These are phyloP conservation scores for Phialocephala subalpina DNA, from an alignment of 2,329 filamentous ascomycete genomes.

Conservation along the genomic window DNA sequence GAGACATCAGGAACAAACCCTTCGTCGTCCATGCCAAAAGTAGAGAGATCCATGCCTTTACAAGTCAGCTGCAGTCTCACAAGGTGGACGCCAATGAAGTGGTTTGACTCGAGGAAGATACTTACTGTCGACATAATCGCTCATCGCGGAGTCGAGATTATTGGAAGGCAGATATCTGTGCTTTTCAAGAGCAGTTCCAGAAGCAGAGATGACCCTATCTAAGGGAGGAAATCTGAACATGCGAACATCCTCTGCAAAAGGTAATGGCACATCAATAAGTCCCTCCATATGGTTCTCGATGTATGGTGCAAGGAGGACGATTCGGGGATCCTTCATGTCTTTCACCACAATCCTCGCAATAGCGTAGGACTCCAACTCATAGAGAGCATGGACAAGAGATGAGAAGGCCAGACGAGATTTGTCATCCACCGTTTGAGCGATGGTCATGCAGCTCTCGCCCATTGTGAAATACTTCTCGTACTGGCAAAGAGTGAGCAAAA, in stretches of 20 bases:
- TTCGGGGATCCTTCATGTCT: slow-evolving; percentile 77
- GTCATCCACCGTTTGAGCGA: slow-evolving; percentile 81
- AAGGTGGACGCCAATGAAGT: neutral
- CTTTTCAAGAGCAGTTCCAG: slow-evolving; percentile 79
- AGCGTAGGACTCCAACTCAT: slow-evolving; percentile 85
- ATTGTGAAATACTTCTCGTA: slow-evolving; percentile 88
- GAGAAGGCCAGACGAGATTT: slow-evolving; percentile 86
- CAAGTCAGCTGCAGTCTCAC: slow-evolving; percentile 5
- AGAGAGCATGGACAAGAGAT: slow-evolving; percentile 86
- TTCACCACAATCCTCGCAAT: slow-evolving; percentile 87
- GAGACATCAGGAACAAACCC: slow-evolving; percentile 57
- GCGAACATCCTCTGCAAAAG: slow-evolving; percentile 91
- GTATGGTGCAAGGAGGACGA: slow-evolving; percentile 81
- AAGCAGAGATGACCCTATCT: slow-evolving; percentile 87
- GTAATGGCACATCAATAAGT: slow-evolving; percentile 87
- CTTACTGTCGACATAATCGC: slow-evolving; percentile 81
- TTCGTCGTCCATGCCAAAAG: slow-evolving; percentile 75
- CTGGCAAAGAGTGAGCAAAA: slow-evolving; percentile 49
- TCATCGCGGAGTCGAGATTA: slow-evolving; percentile 82
- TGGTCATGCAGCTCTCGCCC: slow-evolving; percentile 79
- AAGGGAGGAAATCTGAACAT: slow-evolving; percentile 92
- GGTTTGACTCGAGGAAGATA: neutral
- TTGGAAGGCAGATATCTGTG: slow-evolving; percentile 84
- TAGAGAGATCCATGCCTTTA: slow-evolving; percentile 78
- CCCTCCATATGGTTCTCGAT: slow-evolving; percentile 84